Evolutionary conservation across 106 monocot genomes (phyloP).

Genomic region (Acorus gramineus): DNA sequence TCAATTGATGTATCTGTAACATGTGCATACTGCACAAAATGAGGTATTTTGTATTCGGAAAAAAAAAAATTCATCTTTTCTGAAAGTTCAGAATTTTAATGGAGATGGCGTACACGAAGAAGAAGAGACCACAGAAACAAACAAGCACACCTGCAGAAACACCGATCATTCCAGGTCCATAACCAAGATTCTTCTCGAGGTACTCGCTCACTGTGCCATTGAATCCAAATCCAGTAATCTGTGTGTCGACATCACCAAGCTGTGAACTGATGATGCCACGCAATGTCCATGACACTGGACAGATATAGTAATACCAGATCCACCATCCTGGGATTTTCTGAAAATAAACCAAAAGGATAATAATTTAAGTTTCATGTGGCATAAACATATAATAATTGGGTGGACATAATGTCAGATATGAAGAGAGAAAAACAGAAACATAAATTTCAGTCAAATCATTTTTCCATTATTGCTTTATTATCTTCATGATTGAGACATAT

Average conservation of each 20-base stretch:
- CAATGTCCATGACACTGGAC: constrained; percentile 38
- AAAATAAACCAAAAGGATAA: not conserved
- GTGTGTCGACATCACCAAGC: constrained; percentile 36
- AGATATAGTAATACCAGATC: constrained; percentile 38
- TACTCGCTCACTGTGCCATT: constrained; percentile 31
- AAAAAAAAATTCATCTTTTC: constrained; percentile 14
- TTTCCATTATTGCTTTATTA: not conserved
- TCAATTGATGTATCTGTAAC: too few relatives aligned
- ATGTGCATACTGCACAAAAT: too few relatives aligned
- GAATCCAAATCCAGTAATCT: constrained; percentile 16
- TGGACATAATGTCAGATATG: not conserved
- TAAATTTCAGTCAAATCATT: not conserved
- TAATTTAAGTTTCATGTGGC: too few relatives aligned
- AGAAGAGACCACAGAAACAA: constrained; percentile 33
- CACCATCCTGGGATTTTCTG: constrained; percentile 46
- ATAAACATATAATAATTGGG: too few relatives aligned
- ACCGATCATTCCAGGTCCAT: constrained; percentile 16
- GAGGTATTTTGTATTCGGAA: not conserved
- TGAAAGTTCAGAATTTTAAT: constrained; percentile 43
- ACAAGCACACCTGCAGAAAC: constrained; percentile 2
- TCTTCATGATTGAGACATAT: not conserved
- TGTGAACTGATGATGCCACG: constrained; percentile 46
- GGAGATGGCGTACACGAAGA: constrained; percentile 18
- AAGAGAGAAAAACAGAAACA: not conserved
- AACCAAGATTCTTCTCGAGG: constrained; percentile 23